A percentile compares a stretch with the other conserved stretches of the same genome.
phyloP scores from a whole-genome alignment of 2,329 filamentous ascomycete genomes.

The Pseudogymnoascus sp. region DNA sequence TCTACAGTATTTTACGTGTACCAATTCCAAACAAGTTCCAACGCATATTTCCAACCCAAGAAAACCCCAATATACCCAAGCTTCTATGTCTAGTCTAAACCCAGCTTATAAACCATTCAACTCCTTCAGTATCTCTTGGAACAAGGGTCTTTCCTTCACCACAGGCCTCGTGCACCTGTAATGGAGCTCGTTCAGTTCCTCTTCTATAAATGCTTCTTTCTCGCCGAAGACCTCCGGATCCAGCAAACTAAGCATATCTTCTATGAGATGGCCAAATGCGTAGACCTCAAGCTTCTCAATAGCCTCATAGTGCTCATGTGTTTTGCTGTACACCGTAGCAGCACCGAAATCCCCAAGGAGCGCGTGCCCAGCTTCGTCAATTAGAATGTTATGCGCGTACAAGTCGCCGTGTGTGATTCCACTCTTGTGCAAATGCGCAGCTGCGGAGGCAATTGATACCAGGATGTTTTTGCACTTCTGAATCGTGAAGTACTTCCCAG shows the following conservation, averaged over 20 bases:
- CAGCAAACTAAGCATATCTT: slow-evolving; percentile 31
- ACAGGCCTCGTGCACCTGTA: slow-evolving; percentile 23
- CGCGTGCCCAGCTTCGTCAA: slow-evolving; percentile 33
- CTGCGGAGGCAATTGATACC: slow-evolving; percentile 33
- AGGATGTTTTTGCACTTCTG: slow-evolving; percentile 31
- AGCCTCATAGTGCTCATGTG: slow-evolving; percentile 16
- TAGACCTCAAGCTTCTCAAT: slow-evolving; percentile 39
- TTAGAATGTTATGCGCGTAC: slow-evolving; percentile 40
- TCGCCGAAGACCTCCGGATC: slow-evolving; percentile 16
- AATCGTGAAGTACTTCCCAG: slow-evolving; percentile 24
- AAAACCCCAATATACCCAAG: neutral
- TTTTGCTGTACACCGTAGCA: slow-evolving; percentile 35
- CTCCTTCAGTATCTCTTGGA: slow-evolving; percentile 19
- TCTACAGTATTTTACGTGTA: neutral
- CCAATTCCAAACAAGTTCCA: neutral
- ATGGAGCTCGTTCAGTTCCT: slow-evolving; percentile 22
- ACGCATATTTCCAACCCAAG: neutral
- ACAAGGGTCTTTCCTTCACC: slow-evolving; percentile 22
- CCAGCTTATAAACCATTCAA: slow-evolving; percentile 15
- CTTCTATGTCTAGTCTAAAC: slow-evolving; percentile 3
- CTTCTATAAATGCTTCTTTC: slow-evolving; percentile 22
- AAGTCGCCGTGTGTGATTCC: slow-evolving; percentile 39
- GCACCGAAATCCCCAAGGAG: slow-evolving; percentile 41
- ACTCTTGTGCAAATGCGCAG: slow-evolving; percentile 35
- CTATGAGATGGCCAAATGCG: slow-evolving; percentile 39